Evolutionary conservation across 1,139 yeast species (phyloP), one percentile per base, ranked within the genome.

Genomic region (Diutina siamensis): DNA sequence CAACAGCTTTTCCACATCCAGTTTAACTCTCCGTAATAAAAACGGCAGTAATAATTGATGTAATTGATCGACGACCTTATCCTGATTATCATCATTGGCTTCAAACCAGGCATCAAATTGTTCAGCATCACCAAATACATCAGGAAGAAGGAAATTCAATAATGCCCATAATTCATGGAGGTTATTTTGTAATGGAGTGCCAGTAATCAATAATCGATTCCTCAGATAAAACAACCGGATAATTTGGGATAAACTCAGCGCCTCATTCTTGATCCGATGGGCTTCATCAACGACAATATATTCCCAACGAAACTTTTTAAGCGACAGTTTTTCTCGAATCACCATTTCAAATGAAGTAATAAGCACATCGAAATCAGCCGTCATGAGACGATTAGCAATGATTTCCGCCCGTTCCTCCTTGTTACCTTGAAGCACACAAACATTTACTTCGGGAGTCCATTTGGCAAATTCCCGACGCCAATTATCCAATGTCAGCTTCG

Each of bases 1-100:
- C 41, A 83, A 66, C 0, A 87, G 80, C 53, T 82, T 83, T 58
- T 83, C 94, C 18, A 83, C 94, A 53, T 83, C 94, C 13, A 85
- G 73, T 55, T 83, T 83, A 51, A 83, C 77, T 63, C 94, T 75
- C 59, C 94, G 74, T 50, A 83, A 65, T 44, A 83, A 64, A 56
- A 83, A 83, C 7, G 94, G 94, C 49, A 80, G 76, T 49, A 89
- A 70, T 4, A 92, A 96, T 54, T 88, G 83, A 64, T 89, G 97
- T 45, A 92, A 68, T 63, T 92, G 97, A 54, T 80, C 79, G 19
- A 92, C 86, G 3, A 89, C 82, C 21, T 71, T 70, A 52, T 74
- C 74, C 15, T 57, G 57, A 19, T 60, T 61, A 4, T 33, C 31
- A 4, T 31, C 31, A 19, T 27, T 32, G 9, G 36, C 42, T n/a